These are phyloP conservation scores for Pseudogymnoascus sp. DNA, from an alignment of 2,329 filamentous ascomycete species.

Conservation along the genomic window DNA sequence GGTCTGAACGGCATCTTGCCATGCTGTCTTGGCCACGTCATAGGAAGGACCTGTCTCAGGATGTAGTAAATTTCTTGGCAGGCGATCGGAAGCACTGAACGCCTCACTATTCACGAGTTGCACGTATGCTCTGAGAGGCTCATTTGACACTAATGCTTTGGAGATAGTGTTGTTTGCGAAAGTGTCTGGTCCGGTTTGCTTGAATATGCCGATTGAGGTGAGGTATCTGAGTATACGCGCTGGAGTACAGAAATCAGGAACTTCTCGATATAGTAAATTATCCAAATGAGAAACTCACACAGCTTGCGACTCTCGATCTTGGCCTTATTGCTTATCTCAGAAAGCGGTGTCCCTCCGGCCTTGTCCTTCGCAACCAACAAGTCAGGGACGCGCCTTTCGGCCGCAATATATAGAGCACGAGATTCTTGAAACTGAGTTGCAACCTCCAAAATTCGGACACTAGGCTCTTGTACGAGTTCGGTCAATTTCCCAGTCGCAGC, in stretches of 20 bases:
- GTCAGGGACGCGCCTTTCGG: conserved; percentile 29
- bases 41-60: no score
- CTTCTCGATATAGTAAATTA: conserved; percentile 7
- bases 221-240: conserved; percentile 29
- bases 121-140: conserved; percentile 30
- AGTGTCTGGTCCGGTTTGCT: conserved; percentile 23
- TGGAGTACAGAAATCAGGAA: conserved; percentile 11
- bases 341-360: conserved; percentile 23
- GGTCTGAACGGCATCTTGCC: conserved; percentile 12
- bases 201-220: conserved; percentile 31
- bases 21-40: no score
- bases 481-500: conserved; percentile 29
- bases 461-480: conserved; percentile 30
- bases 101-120: no score
- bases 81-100: no score
- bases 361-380: conserved; percentile 25
- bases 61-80: no score
- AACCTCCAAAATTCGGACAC: conserved; percentile 28
- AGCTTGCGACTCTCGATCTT: no score
- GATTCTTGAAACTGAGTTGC: conserved; percentile 30
- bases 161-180: conserved; percentile 35
- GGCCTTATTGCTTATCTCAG: conserved; percentile 28
- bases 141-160: conserved; percentile 28
- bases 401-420: conserved; percentile 30
- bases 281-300: no score